Conservation (phyloP, 768 basidiomycete species). For the Coprinellus micaceus region DNA sequence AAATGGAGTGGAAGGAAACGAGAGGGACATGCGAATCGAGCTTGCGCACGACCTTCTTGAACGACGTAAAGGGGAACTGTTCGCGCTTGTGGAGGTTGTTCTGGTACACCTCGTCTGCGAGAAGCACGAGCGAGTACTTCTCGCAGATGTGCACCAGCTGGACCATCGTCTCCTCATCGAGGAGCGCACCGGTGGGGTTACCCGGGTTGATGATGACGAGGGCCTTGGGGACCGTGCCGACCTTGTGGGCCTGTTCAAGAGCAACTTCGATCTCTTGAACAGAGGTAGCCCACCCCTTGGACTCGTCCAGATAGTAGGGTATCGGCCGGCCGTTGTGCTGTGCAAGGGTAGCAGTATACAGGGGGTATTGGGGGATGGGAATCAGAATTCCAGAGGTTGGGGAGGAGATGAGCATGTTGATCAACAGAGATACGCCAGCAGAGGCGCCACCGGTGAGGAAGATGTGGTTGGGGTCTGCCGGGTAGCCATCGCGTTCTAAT, state of each 20-base stretch:
- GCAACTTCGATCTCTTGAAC: constrained; percentile 61
- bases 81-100: constrained; percentile 73
- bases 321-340: constrained; percentile 76
- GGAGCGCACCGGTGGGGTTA: constrained; percentile 90
- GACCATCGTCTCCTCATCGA: constrained; percentile 67
- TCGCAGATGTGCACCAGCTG: constrained; percentile 83
- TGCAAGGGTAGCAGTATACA: constrained; percentile 94
- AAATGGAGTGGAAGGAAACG: constrained; percentile 96
- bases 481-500: constrained; percentile 85
- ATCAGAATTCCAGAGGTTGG: constrained; percentile 79
- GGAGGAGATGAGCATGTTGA: constrained; percentile 71
- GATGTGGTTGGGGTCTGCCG: constrained; percentile 78
- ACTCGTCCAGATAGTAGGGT: constrained; percentile 87
- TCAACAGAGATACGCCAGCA: constrained; percentile 84
- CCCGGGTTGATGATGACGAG: constrained; percentile 98
- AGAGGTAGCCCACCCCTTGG: constrained; percentile 79
- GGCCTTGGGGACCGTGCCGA: constrained; percentile 68
- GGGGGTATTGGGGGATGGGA: constrained; percentile 96
- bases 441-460: constrained; percentile 96
- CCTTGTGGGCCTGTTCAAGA: constrained; percentile 58
- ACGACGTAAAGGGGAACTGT: constrained; percentile 80
- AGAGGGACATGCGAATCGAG: constrained; percentile 74
- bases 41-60: constrained; percentile 81
- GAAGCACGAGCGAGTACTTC: constrained; percentile 77
- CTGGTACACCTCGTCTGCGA: constrained; percentile 99